phyloP scores from a whole-genome alignment of 371 early-diverging fungal genomes.

The Lichtheimia corymbifera region DNA sequence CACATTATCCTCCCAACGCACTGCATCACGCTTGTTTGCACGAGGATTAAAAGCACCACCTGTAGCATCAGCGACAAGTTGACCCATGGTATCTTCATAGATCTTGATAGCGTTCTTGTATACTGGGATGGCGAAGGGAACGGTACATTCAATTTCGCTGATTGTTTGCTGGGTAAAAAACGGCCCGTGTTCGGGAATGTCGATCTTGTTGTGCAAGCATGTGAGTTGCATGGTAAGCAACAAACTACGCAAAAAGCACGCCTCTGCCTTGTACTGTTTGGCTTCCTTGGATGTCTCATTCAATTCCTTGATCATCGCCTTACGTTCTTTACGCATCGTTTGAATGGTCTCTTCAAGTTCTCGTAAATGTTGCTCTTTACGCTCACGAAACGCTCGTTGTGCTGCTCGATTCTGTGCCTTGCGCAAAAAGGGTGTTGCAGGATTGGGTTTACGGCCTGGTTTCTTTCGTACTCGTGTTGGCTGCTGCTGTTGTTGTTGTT shows the following conservation, averaged over 20 bases:
- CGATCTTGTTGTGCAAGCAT: constrained; percentile 26
- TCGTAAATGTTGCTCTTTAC: constrained; percentile 59
- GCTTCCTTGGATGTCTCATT: constrained; percentile 37
- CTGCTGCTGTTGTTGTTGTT: not conserved
- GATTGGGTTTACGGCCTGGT: constrained; percentile 78
- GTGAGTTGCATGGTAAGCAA: constrained; percentile 44
- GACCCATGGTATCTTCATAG: constrained; percentile 13
- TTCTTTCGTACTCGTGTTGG: constrained; percentile 45
- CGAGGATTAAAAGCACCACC: too few species aligned
- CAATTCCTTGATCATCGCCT: constrained; percentile 39
- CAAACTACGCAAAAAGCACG: constrained; percentile 47
- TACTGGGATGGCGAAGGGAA: constrained; percentile 23
- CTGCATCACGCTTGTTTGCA: too few species aligned
- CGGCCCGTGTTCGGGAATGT: constrained; percentile 24
- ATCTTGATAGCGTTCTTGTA: constrained; percentile 21
- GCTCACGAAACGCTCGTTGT: constrained; percentile 54
- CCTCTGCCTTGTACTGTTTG: constrained; percentile 54
- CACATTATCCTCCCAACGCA: too few species aligned
- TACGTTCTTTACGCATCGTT: constrained; percentile 52
- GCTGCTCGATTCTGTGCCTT: constrained; percentile 79
- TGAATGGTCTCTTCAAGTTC: constrained; percentile 63
- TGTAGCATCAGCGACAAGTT: not conserved
- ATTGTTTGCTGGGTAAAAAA: constrained; percentile 23
- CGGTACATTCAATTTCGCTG: constrained; percentile 19
- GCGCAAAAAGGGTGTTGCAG: constrained; percentile 58